Evolutionary conservation across 2,329 filamentous ascomycete species (phyloP), one percentile per base, ranked within the genome.

Genomic region (Diplodia sapinea): DNA sequence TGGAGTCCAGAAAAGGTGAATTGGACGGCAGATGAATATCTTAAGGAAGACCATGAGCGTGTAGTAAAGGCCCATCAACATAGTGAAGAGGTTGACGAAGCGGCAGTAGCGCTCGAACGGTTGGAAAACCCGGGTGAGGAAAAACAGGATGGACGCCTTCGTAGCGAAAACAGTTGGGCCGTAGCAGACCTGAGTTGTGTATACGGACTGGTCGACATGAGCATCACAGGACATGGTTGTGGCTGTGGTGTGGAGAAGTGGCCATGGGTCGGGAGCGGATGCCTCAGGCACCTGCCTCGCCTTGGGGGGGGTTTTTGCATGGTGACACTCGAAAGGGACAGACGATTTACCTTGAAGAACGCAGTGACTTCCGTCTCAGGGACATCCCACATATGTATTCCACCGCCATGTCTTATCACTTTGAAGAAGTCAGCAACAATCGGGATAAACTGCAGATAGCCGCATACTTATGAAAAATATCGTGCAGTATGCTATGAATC

Each of bases 151-250:
- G 47, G 78, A 75, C 49, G 78, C 68, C 68, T 80, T 81, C 50
- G 75, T 74, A 57, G 77, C 74, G 26, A 80, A 74, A 17, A 77
- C 77, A 74, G 79, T 79, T 0, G 79, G 79, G n/a, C 77, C 79
- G 72, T 81, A 81, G 20, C 80, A 68, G 20, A 79, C 72, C 13
- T 78, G 79, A 6, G 78, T 76, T 67, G 77, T 69, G 57, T 80
- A 81, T 66, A 75, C 75, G 57, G 76, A 76, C 73, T 73, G 40
- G 23, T 50, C 55, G 29, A 68, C 29, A 23, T 62, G 26, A 23
- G 38, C 12, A n/a, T 47, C 29, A 56, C 4, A 2, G 9, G n/a
- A 36, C 29, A 5, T 12, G 6, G 11, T 8, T 9, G 8, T 33
- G 31, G 31, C 9, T 33, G 31, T 9, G 31, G 1, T 33, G 31